phyloP scores from a whole-genome alignment of 1,284 basidiomycete genomes.

The Fomes fomentarius region DNA sequence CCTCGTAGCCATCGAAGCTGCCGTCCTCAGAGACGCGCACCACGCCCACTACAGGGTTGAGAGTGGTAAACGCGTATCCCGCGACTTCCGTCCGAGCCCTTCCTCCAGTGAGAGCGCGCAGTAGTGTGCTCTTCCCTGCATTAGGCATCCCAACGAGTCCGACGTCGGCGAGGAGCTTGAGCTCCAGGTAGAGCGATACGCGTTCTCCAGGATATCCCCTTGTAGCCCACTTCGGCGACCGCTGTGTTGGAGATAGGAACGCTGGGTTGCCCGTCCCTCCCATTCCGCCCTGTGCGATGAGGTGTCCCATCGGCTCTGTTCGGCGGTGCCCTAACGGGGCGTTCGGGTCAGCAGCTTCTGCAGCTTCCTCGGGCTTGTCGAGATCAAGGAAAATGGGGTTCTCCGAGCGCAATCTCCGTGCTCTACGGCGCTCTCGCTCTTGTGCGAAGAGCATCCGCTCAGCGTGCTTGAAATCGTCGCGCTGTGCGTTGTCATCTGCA shows the following conservation, averaged over 20 bases:
- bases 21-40: constrained; percentile 86
- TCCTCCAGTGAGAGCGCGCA: constrained; percentile 88
- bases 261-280: constrained; percentile 93
- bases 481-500: constrained; percentile 61
- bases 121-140: constrained; percentile 87
- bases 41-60: constrained; percentile 95
- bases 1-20: constrained; percentile 65
- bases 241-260: constrained; percentile 69
- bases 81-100: constrained; percentile 88
- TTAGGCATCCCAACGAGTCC: constrained; percentile 97
- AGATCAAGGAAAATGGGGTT: constrained; percentile 63
- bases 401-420: constrained; percentile 45
- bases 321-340: constrained; percentile 71
- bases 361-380: constrained; percentile 49
- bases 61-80: constrained; percentile 91
- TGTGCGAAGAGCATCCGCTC: constrained; percentile 65
- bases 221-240: constrained; percentile 82
- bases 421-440: constrained; percentile 61
- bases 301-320: constrained; percentile 62
- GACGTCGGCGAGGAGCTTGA: constrained; percentile 93
- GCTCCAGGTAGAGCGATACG: constrained; percentile 86
- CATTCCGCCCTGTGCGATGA: constrained; percentile 79
- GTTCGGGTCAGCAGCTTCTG: constrained; percentile 48
- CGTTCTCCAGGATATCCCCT: constrained; percentile 83
- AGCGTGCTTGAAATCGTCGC: constrained; percentile 77